Conservation (phyloP, 116 monocot species). For the Papilionanthe hybrid region DNA sequence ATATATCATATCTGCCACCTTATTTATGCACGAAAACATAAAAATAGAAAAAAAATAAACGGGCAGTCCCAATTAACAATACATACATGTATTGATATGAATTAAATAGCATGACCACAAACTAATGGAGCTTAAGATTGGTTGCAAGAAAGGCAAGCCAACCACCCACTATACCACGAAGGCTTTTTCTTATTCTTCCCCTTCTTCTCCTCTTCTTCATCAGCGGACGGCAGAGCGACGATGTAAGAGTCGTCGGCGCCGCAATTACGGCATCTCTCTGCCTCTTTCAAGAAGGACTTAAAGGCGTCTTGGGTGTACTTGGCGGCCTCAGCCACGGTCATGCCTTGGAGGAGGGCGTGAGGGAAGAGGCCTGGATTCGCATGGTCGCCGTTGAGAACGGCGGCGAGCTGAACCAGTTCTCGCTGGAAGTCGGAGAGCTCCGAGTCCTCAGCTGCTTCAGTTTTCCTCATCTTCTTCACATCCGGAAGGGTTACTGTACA, state of each 20-base stretch:
- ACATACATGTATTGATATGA: no score
- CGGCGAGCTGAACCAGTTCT: slow-evolving; percentile 75
- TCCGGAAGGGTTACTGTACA: slow-evolving; percentile 54
- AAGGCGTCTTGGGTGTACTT: slow-evolving; percentile 47
- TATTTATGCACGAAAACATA: no score
- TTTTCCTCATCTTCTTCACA: slow-evolving; percentile 46
- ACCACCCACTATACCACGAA: slow-evolving; percentile 27
- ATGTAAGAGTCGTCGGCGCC: slow-evolving; percentile 48
- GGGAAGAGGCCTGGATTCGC: slow-evolving; percentile 38
- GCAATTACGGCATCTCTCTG: slow-evolving; percentile 32
- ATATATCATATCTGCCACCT: no score
- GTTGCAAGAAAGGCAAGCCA: slow-evolving; percentile 37
- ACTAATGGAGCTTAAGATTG: neutral
- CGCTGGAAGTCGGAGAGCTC: slow-evolving; percentile 62
- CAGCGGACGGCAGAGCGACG: slow-evolving; percentile 23
- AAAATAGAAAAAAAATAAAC: no score
- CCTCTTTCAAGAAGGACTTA: slow-evolving; percentile 38
- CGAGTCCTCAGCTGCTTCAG: slow-evolving; percentile 33
- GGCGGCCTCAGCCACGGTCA: slow-evolving; percentile 68
- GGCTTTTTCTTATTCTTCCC: slow-evolving; percentile 6
- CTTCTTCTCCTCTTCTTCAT: neutral
- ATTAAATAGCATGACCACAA: no score
- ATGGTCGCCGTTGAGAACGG: slow-evolving; percentile 71
- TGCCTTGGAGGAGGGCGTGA: slow-evolving; percentile 45
- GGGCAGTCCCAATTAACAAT: no score